Evolutionary conservation across 352 stramenopile species (phyloP), one percentile per base, ranked within the genome.

Genomic region (Phytophthora ohioensis): DNA sequence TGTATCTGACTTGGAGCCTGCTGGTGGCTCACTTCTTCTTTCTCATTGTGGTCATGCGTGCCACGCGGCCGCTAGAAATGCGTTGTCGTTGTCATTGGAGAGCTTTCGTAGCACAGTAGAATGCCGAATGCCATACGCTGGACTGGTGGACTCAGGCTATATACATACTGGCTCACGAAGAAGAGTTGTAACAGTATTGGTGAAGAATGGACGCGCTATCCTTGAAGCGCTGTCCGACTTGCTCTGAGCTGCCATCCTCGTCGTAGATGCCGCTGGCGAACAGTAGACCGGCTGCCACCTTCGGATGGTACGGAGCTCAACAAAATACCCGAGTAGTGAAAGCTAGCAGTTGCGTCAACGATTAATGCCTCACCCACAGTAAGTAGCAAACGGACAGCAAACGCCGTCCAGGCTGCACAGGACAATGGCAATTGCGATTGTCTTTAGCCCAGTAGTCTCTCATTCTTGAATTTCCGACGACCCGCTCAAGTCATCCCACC

Each of bases 391-490:
- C 49, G n/a, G 11, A 57, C 49, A 45, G 21, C 49, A 45, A 57
- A 57, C 45, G 10, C 3, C 8, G 3, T 31, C 17, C 3, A 54
- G 13, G 11, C 31, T 35, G 4, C 13, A 39, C 8, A 12, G 43
- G 8, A 27, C 21, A 11, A 39, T 8, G 13, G 11, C 10, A 54
- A 6, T 7, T n/a, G 17, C 21, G 21, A 27, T 27, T 27, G 21
- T 27, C 21, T 38, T 36, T 27, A 47, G 4, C 39, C 17, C 56
- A 54, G 17, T 21, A 30, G 15, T 42, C 3, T 53, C 46, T 68
- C 56, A 75, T 38, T 75, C 47, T 43, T 34, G 45, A 73, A 70
- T 52, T 60, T 21, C 9, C 21, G 7, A 57, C 36, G 13, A 64
- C 11, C 45, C 31, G 1, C 34, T 7, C 55, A 71, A 68, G 15